Conservation (phyloP, 129 eudicot genomes). For the Calendula officinalis region DNA sequence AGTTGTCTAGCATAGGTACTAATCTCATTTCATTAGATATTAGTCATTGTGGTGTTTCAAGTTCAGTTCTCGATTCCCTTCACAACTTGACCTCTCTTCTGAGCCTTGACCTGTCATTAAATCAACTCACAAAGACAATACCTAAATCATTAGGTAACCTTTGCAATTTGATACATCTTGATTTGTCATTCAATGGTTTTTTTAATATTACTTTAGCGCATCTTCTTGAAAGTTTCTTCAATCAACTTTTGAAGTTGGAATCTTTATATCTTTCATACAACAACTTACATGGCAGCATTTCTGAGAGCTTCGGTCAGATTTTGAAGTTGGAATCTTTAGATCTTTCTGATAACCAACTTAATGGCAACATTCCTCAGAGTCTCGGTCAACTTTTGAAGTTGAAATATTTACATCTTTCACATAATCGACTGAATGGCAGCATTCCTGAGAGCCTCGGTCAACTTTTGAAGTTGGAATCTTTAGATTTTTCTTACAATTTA, state of each 20-base stretch:
- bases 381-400: no score
- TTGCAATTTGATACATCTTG: constrained; percentile 14
- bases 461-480: constrained; percentile 22
- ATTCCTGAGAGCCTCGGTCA: constrained; percentile 11
- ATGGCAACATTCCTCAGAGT: no score
- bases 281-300: no score
- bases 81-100: constrained; percentile 19
- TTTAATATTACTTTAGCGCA: background rate
- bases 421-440: background rate
- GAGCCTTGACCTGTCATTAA: background rate
- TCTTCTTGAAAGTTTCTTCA: constrained; percentile 7
- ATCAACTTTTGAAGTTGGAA: no score
- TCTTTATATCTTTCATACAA: no score
- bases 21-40: background rate
- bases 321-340: no score
- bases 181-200: background rate
- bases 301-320: no score
- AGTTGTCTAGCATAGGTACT: constrained; percentile 9
- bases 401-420: background rate
- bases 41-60: background rate
- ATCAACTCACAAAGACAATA: constrained; percentile 2
- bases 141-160: constrained; percentile 1
- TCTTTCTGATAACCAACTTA: no score
- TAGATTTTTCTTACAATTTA: constrained; percentile 12
- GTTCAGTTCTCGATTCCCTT: constrained; percentile 13